Evolutionary conservation across 345 rosid genomes (phyloP), one percentile per base, ranked within the genome.

Genomic region (Theobroma cacao): DNA sequence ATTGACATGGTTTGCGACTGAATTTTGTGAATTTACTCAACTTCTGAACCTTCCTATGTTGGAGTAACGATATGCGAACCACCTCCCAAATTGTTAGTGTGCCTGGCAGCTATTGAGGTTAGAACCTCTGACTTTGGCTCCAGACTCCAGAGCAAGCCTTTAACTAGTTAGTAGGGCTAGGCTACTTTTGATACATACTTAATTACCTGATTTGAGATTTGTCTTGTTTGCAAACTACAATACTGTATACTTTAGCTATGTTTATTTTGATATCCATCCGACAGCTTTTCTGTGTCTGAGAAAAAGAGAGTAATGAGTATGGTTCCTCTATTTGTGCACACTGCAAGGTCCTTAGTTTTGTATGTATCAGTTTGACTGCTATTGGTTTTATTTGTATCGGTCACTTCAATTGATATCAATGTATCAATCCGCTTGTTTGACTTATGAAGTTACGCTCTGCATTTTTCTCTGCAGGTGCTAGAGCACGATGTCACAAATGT

Each of bases 401-500:
- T 47, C 13, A 63, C 47, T 11, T 76, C 5, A 41, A 34, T 50
- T 66, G 58, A 66, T 65, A 22, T n/a, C 34, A 40, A 18, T 64
- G 3, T 26, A 53, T 20, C 33, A 2, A 67, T 77, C 45, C 7
- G 4, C 45, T 58, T 7, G n/a, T 69, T 72, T 52, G 26, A 22
- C 59, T 7, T 5, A 38, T 15, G 47, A 50, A 47, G 28, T 55
- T 4, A 53, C 28, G 59, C 79, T 64, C 56, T 43, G 18, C 47
- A 41, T 45, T 64, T 12, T 75, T 77, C 41, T 34, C 26, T 83
- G 82, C 85, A 96, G 99, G 99, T 91, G 69, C 88, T 96, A 20
- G 95, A 91, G 36, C 84, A 85, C 1, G 97, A 96, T 77, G 88
- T 86, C 15, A 72, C 81, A 80, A 92, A 96, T 66, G 97, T 92